Base-by-base conservation (phyloP, 2,329 filamentous ascomycete species). In the Pseudogymnoascus sp. region DNA sequence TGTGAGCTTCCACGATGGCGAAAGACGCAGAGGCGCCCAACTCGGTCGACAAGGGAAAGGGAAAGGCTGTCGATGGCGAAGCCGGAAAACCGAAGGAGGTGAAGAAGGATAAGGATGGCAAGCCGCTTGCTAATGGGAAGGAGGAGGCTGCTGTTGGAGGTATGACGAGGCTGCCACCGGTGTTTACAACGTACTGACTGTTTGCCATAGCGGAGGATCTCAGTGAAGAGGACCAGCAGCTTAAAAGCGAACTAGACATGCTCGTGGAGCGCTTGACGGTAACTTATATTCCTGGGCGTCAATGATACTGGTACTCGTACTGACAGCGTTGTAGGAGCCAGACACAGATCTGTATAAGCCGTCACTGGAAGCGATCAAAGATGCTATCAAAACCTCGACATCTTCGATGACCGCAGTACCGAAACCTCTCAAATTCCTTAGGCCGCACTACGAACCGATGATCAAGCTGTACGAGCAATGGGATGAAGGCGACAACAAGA, bases 371-470 rank as follows among this genome's bases (percentile, higher is more conserved):
- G 89, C 92, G 69, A 97, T 99, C 86, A 98, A 97, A 82, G 91
- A 88, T 72, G 96, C 91, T 74, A 99, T 99, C 82, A 98, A 97
- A 82, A 99, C 95, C 63, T 96, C 95, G 65, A 99, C 95, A 69
- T 98, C 93, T 65, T 99, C 96, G 53, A 99, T 99, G 95, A 99
- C 95, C 59, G 95, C 95, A 65, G 95, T 99, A 66, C 95, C 96
- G 24, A 99, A 99, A 79, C 95, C 95, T 35, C 84, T 99, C 72
- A 99, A 99, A 78, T 99, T 99, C 77, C 85, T 99, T 67, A 87
- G 95, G 80, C 95, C 93, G 69, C 93, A 99, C 78, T 99, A 98
- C 79, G 90, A 96, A 78, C 87, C 89, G 63, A 82, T 99, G 73
- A 89, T 89, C 66, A 89, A 89, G 76, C 81, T 93, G 28, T 96